A percentile compares a stretch with the other conserved stretches of the same genome.
Evolutionary conservation across 192 early-diverging fungal genomes (phyloP).

Genomic region (Backusella morwellensis): DNA sequence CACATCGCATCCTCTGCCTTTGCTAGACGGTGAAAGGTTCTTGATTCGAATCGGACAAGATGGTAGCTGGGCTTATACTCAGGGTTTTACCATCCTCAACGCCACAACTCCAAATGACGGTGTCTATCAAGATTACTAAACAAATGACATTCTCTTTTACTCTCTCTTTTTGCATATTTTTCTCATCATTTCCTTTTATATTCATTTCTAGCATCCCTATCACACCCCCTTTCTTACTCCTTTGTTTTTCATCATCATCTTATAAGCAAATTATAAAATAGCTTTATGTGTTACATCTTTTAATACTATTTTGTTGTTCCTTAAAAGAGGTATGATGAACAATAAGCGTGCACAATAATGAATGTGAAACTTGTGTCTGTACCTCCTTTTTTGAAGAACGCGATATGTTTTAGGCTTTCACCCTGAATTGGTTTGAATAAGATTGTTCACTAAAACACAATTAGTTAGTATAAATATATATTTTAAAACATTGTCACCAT

Average conservation of each 20-base stretch:
- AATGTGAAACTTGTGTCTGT: background rate
- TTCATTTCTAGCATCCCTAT: background rate
- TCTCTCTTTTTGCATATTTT: background rate
- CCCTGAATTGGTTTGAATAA: constrained; percentile 1
- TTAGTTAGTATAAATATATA: background rate
- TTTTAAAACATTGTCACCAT: background rate
- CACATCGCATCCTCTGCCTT: background rate
- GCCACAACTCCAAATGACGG: background rate
- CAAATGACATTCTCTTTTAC: background rate
- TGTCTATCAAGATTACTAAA: background rate
- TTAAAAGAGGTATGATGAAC: background rate
- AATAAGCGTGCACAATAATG: background rate
- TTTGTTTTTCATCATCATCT: background rate
- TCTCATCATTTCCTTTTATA: background rate
- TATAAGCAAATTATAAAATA: too few relatives aligned
- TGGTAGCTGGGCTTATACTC: background rate
- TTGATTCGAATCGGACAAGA: background rate
- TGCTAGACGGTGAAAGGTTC: background rate
- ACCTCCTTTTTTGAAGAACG: background rate
- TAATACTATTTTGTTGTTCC: background rate
- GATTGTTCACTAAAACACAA: background rate
- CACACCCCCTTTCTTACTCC: background rate
- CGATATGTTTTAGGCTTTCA: background rate
- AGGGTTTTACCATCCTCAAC: background rate
- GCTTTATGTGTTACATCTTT: background rate